Evolutionary conservation across 2,329 filamentous ascomycete species (phyloP), one percentile per base, ranked within the genome.

Genomic region (Ophiosphaerella narmari): DNA sequence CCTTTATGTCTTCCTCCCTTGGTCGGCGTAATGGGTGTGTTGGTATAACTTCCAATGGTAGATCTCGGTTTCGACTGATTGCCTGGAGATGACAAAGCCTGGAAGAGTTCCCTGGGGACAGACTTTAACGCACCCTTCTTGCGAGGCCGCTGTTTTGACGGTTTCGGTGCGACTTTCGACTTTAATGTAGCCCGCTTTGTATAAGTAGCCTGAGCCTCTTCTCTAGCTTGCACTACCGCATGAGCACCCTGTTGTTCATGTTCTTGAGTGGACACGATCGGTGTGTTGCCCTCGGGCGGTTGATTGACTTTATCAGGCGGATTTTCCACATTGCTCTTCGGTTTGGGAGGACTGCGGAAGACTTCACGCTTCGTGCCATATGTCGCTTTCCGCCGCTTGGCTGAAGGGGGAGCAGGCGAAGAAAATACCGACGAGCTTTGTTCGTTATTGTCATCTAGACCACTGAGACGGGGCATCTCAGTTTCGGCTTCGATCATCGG

Each of bases 201-300:
- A 42, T 59, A 59, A 18, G 43, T 55, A 51, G 34, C 46, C 26
- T 56, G 51, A 12, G 49, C 58, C 9, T 63, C 52, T 43, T 62
- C 54, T 42, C 58, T 48, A 18, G 57, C 57, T 24, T 54, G 52
- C 13, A 47, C 54, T 13, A 68, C 71, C 35, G 72, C 68, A 45
- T 59, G 53, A 16, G 68, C 67, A 16, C 73, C 72, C 35, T 67
- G 64, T 36, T 67, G 43, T 49, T 77, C 75, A 13, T 65, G 67
- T 43, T 60, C 56, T 34, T 61, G 65, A 12, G 54, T 50, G 11
- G 62, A 61, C 13, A 54, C 49, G n/a, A 41, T 60, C n/a, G 64
- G 59, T 35, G 62, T 53, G 9, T 47, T 60, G 7, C 55, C 54
- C 7, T 55, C 50, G 14, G 31, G 60, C 50, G 47, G 64, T 65